Evolutionary conservation across 768 basidiomycete genomes (phyloP), one percentile per base, ranked within the genome.

Genomic region (Naganishia onofrii): DNA sequence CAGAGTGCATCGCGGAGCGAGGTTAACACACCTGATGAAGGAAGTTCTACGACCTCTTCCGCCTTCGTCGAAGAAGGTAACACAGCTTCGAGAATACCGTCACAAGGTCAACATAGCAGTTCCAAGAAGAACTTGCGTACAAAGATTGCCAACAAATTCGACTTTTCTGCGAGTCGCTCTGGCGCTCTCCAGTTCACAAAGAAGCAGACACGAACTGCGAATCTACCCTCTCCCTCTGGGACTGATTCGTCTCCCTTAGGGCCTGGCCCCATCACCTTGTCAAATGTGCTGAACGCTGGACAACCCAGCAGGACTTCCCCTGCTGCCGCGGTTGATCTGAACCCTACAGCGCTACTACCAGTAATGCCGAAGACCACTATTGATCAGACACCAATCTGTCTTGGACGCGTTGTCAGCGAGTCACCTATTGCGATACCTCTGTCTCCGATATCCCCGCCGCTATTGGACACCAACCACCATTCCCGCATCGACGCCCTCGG

Each of bases 81-180:
- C 1, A 17, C 42, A n/a, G 9, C 60, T 44, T 46, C 3, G 13
- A 12, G 13, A 2, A n/a, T 17, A 26, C 46, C 60, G 7, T n/a
- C n/a, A 26, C 38, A 21, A 42, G 42, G 29, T 12, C 29, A 19
- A 13, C 19, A 23, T 26, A 17, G 26, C 7, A 63, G 28, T n/a
- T 28, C 60, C 34, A 44, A 42, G 23, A 63, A 44, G 38, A 26
- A 26, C 60, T 42, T 26, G 31, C 60, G 60, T 5, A 44, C 60
- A 8, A 42, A 29, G 23, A 28, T 26, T 23, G 38, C 23, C n/a
- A 44, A 63, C 38, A 63, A 44, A 42, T 28, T 63, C 15, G 60
- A 63, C 28, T 19, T 42, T 63, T 63, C 60, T 21, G 6, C 38
- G 10, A 42, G 4, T 42, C n/a, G 36, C 13, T 9, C 38, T 23